phyloP scores from a whole-genome alignment of 2,329 filamentous ascomycete genomes.

The Graphium sp. region DNA sequence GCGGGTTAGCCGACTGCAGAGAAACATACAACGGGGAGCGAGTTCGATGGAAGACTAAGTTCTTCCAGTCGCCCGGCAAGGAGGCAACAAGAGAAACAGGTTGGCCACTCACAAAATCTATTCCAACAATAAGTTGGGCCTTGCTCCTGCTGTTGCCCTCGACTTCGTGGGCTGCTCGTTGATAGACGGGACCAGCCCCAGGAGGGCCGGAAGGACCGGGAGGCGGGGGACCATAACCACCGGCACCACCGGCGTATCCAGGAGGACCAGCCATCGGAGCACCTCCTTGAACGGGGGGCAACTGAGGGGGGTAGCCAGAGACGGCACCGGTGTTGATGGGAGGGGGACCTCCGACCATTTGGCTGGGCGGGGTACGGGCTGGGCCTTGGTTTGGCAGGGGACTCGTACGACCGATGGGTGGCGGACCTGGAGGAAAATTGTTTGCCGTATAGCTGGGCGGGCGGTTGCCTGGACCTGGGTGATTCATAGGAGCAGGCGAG shows the following conservation, averaged over 20 bases:
- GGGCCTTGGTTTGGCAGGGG: slow-evolving; percentile 28
- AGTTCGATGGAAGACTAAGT: no score
- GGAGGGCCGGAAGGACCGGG: slow-evolving; percentile 11
- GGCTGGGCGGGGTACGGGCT: slow-evolving; percentile 37
- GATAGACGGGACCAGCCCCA: slow-evolving; percentile 11
- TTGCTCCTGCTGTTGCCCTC: slow-evolving; percentile 82
- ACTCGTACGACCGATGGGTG: slow-evolving; percentile 35
- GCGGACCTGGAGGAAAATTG: slow-evolving; percentile 27
- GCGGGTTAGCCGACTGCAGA: not conserved
- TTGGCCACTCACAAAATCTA: slow-evolving; percentile 78
- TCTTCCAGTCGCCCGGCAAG: no score
- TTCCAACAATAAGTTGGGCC: slow-evolving; percentile 93
- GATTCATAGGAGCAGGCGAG: slow-evolving; percentile 39
- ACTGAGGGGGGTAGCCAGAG: slow-evolving; percentile 23
- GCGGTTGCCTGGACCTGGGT: slow-evolving; percentile 39
- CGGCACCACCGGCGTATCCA: slow-evolving; percentile 19
- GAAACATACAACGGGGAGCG: no score
- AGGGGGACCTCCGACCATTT: slow-evolving; percentile 47
- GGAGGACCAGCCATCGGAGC: slow-evolving; percentile 20
- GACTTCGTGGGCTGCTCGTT: slow-evolving; percentile 47
- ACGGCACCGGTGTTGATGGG: slow-evolving; percentile 48
- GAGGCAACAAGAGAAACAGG: no score
- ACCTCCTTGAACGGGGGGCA: slow-evolving; percentile 11
- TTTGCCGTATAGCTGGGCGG: slow-evolving; percentile 47
- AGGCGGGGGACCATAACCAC: slow-evolving; percentile 22